These are phyloP conservation scores for Solanum chiquidenum DNA, from an alignment of 257 asterid species.

Conservation along the genomic window DNA sequence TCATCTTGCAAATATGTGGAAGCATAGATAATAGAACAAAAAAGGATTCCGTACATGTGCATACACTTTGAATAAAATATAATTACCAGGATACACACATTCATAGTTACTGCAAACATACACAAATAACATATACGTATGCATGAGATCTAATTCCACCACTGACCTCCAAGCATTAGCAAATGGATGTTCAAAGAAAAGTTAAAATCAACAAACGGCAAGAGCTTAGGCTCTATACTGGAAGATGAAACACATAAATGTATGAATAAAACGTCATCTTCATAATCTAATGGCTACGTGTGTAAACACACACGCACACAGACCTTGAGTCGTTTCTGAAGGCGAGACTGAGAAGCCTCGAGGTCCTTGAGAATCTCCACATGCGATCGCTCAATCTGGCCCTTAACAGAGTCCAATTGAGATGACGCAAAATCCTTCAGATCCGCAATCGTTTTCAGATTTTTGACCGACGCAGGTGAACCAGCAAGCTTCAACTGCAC, in stretches of 20 bases:
- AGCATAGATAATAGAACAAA: neutral
- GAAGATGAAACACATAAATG: neutral
- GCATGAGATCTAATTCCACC: neutral
- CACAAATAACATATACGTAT: neutral
- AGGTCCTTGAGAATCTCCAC: slow-evolving; percentile 61
- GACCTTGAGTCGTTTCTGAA: slow-evolving; percentile 79
- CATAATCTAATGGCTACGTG: neutral
- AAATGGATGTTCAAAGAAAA: neutral
- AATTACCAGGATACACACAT: neutral
- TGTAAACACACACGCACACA: neutral
- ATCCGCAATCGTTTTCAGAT: slow-evolving; percentile 48
- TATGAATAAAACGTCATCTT: neutral
- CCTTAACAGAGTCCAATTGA: neutral
- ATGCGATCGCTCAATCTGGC: slow-evolving; percentile 28
- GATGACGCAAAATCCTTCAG: slow-evolving; percentile 53
- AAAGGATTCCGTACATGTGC: neutral
- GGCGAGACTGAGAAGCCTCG: slow-evolving; percentile 66
- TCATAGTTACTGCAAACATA: neutral
- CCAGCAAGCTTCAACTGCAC: slow-evolving; percentile 31
- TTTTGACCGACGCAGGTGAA: slow-evolving; percentile 22
- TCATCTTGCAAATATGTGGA: neutral
- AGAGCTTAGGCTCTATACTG: neutral
- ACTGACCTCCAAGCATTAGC: neutral
- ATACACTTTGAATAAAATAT: neutral
- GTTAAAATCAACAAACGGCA: neutral